A percentile compares a stretch with the other conserved stretches of the same genome.
Conservation (phyloP, 768 basidiomycete genomes). For the Suillus cothurnatus region DNA sequence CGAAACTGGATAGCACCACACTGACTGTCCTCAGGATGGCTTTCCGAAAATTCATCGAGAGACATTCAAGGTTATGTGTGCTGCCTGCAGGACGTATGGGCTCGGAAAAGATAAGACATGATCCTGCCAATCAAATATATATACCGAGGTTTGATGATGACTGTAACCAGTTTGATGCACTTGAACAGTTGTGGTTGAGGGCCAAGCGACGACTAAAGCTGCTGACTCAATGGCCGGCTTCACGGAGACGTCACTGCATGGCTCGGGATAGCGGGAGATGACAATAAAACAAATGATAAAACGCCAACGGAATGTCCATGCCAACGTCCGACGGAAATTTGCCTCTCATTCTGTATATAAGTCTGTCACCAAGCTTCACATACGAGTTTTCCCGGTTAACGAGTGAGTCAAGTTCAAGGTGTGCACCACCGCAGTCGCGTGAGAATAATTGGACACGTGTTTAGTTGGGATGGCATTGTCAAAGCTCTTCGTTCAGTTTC, state of each 20-base stretch:
- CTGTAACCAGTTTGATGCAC: neutral
- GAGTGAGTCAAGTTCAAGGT: neutral
- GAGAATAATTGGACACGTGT: constrained; percentile 3
- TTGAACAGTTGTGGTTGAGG: neutral
- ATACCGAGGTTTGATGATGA: neutral
- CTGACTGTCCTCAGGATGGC: neutral
- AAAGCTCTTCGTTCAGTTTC: neutral
- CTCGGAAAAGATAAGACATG: neutral
- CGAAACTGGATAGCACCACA: neutral
- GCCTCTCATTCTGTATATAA: neutral
- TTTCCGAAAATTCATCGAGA: neutral
- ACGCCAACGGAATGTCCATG: neutral
- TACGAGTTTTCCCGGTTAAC: neutral
- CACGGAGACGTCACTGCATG: neutral
- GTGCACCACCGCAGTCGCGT: neutral
- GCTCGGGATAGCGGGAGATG: neutral
- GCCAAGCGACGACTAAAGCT: neutral
- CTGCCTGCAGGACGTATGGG: neutral
- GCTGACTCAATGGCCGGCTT: neutral
- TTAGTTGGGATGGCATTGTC: constrained; percentile 1
- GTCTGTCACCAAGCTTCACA: neutral
- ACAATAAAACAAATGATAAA: neutral
- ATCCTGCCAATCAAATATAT: neutral
- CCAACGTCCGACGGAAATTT: neutral
- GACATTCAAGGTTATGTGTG: neutral